phyloP scores from a whole-genome alignment of 1,284 basidiomycete species.

The Chalciporus sp. region DNA sequence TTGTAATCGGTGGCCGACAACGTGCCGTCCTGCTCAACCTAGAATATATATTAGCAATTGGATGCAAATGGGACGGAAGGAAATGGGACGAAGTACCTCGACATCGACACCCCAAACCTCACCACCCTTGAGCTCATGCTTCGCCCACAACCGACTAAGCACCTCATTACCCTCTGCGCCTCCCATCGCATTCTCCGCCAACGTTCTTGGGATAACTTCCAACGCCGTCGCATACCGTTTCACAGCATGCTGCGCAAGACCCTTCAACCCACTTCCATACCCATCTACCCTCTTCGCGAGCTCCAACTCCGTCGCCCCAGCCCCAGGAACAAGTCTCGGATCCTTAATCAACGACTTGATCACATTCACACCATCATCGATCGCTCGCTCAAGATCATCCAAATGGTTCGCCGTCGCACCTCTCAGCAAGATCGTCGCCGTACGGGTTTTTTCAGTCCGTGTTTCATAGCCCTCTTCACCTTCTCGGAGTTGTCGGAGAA shows the following conservation, averaged over 20 bases:
- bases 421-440: conserved; percentile 93
- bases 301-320: conserved; percentile 93
- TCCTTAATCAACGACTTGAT: conserved; percentile 95
- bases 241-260: conserved; percentile 93
- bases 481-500: conserved; percentile 82
- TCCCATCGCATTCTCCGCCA: conserved; percentile 93
- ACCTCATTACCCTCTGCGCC: conserved; percentile 94
- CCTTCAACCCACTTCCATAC: conserved; percentile 88
- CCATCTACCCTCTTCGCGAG: conserved; percentile 82
- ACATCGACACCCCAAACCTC: conserved; percentile 90
- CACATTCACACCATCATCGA: conserved; percentile 97
- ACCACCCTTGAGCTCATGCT: conserved; percentile 76
- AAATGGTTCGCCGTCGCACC: conserved; percentile 95
- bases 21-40: conserved; percentile 81
- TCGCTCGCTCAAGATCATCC: conserved; percentile 94
- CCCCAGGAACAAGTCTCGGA: conserved; percentile 88
- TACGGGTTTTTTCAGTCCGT: conserved; percentile 70
- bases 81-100: conserved; percentile 56
- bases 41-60: not conserved
- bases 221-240: conserved; percentile 89
- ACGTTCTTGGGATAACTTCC: conserved; percentile 90
- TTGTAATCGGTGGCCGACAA: conserved; percentile 61
- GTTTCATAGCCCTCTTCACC: conserved; percentile 63
- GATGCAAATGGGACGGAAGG: not conserved
- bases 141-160: conserved; percentile 85